Evolutionary conservation across 2,329 filamentous ascomycete genomes (phyloP), one percentile per base, ranked within the genome.

Genomic region (Pseudovirgaria hyperparasitica): DNA sequence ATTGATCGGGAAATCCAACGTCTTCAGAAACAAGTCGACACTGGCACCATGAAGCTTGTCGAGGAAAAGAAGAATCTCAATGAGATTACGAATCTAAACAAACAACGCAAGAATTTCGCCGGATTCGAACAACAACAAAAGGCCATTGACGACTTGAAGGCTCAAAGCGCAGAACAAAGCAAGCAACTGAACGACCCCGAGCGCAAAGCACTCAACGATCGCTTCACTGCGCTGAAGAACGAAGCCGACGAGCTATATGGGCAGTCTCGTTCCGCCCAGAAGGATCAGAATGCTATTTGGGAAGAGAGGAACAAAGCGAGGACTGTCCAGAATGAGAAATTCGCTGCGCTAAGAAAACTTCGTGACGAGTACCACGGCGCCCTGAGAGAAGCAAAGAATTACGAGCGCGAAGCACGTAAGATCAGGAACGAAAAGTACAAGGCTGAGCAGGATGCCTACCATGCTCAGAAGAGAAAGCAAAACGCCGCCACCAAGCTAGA

Each of bases 11-110:
- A 90, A 57, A 90, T 96, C 43, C 69, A 72, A 33, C 66, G 67
- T 27, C 73, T 94, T 28, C 82, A 93, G 40, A 77, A 77, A 57
- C 72, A 87, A 53, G 85, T 96, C 43, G 82, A 92, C 54, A 71
- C 75, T 19, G 87, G 87, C 38, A 79, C 71, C 53, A 86, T 98
- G 79, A 92, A 86, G 62, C 65, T 98, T 27, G 90, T 96, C 8
- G 90, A 98, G 45, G 90, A 96, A 72, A 92, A 84, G 68, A 96
- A 94, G 70, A 76, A 82, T 6, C 67, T 96, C 12, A 62, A 70
- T 26, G 84, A 94, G 45, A 77, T 93, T 43, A 81, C 79, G 25
- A 77, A 63, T 52, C 63, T 96, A 40, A 77, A 80, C 57, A 92
- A 92, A 66, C 71, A 80, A 48, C 82, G 82, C 62, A 96, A 94